Evolutionary conservation across 345 rosid species (phyloP).

Genomic region (Draba incana): DNA sequence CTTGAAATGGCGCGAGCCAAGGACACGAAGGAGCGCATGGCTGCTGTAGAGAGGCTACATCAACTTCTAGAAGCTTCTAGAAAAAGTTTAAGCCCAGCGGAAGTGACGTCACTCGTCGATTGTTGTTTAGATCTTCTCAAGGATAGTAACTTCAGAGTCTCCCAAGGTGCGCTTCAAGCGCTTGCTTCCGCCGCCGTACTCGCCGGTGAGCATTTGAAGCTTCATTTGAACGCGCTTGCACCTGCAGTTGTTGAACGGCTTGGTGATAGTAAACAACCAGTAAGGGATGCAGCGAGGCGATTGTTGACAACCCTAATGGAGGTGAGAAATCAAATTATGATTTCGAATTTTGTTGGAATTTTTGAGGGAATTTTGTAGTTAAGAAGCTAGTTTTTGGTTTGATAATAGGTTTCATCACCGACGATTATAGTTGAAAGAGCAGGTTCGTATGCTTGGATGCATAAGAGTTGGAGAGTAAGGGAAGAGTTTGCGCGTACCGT

Average conservation of each 20-base stretch:
- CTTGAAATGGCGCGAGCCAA: slow-evolving; percentile 95
- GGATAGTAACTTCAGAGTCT: slow-evolving; percentile 91
- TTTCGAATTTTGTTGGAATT: too few relatives aligned
- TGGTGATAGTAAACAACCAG: slow-evolving; percentile 93
- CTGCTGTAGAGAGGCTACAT: slow-evolving; percentile 92
- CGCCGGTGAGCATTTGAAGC: slow-evolving; percentile 88
- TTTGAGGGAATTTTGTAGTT: too few relatives aligned
- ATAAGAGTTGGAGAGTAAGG: slow-evolving; percentile 96
- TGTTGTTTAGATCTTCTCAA: slow-evolving; percentile 95
- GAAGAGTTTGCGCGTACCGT: slow-evolving; percentile 97
- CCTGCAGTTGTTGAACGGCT: slow-evolving; percentile 94
- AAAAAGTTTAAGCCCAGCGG: slow-evolving; percentile 70
- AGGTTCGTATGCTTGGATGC: slow-evolving; percentile 94
- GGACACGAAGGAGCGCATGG: slow-evolving; percentile 99
- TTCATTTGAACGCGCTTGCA: slow-evolving; percentile 91
- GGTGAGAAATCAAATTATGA: slow-evolving; percentile 42
- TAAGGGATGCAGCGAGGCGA: slow-evolving; percentile 93
- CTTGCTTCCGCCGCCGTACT: slow-evolving; percentile 98
- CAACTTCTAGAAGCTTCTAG: slow-evolving; percentile 87
- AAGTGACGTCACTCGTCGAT: slow-evolving; percentile 83
- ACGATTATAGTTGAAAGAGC: slow-evolving; percentile 97
- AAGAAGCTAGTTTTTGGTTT: background rate
- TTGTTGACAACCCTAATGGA: slow-evolving; percentile 97
- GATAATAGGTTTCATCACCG: slow-evolving; percentile 87
- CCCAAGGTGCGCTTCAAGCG: slow-evolving; percentile 93